Base-by-base conservation (phyloP, 164 flowering plant species). In the Chimonanthus salicifolius region DNA sequence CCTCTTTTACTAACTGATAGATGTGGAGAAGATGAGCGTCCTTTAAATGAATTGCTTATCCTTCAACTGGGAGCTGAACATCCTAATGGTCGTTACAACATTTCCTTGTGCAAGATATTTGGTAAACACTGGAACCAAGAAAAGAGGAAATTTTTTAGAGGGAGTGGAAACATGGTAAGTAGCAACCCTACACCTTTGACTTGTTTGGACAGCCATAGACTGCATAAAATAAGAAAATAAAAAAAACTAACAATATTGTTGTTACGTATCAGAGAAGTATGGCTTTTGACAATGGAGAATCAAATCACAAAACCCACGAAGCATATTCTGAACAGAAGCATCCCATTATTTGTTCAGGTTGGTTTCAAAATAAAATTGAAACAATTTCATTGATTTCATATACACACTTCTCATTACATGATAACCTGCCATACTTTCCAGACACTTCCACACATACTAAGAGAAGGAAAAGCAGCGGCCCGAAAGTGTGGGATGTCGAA, bases 11-110 rank as follows among this genome's bases (percentile, higher is more conserved):
- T 3, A 33, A 67, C 11, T 50, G 74, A 72, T 83, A 94, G 99
- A 73, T 94, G 99, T 20, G 97, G 99, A 20, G 98, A 92, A 83
- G 98, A 94, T 71, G 99, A 94, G 77, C 94, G 89, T 18, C 99
- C 99, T 58, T 82, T 92, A 49, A 85, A 87, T 73, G 98, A 94
- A 77, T 78, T 92, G 66, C 82, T 94, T 62, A 76, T 94, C 47
- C 77, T 94, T 81, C 95, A 84, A 75, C 87, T 89, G 51, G 94
- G 91, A 73, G 80, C 83, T 3, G 90, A 85, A 18, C 87, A 87
- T 77, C 88, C 90, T 1, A 83, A 81, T 66, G 90, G 86, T 62
- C 86, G 83, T 47, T 83, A 86, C 80, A 86, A 88, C 77, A 83
- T 85, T 62, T 82, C 88, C 33, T 49, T 83, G 77, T 88, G 90